A percentile compares a stretch with the other conserved stretches of the same genome.
Evolutionary conservation across 768 basidiomycete species (phyloP).

Genomic region (Galerina marginata): DNA sequence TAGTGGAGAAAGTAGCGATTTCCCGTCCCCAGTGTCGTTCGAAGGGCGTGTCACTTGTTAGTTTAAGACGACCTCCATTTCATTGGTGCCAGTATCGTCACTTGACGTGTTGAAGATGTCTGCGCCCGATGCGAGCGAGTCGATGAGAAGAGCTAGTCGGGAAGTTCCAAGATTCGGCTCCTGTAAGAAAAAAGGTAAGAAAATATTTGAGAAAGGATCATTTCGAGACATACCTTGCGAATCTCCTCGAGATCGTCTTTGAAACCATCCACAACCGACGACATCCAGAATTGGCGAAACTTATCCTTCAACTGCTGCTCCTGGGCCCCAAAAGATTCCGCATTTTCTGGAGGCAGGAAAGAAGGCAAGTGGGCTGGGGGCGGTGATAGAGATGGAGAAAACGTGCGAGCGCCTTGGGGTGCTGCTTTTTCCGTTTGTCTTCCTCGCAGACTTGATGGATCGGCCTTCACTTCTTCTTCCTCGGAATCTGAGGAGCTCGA

Average conservation of each 20-base stretch:
- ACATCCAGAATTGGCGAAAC: conserved; percentile 90
- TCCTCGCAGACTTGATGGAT: conserved; percentile 13
- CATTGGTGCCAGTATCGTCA: conserved; percentile 48
- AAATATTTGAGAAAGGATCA: background rate
- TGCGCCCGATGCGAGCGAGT: conserved; percentile 81
- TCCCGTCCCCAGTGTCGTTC: too few relatives aligned
- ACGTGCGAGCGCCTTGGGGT: conserved; percentile 22
- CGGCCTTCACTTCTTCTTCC: conserved; percentile 17
- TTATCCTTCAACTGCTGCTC: conserved; percentile 65
- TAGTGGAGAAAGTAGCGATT: too few relatives aligned
- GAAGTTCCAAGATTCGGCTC: conserved; percentile 73
- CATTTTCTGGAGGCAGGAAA: conserved; percentile 50
- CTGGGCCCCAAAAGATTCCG: conserved; percentile 38
- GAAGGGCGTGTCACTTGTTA: conserved; percentile 15
- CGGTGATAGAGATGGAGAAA: conserved; percentile 52
- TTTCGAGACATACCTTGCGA: conserved; percentile 60
- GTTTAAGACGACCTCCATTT: conserved; percentile 78
- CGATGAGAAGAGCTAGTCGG: conserved; percentile 75
- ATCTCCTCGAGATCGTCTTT: conserved; percentile 84
- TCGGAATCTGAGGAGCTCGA: conserved; percentile 28
- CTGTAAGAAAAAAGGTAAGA: conserved; percentile 24
- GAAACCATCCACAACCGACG: conserved; percentile 80
- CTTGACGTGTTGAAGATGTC: conserved; percentile 64
- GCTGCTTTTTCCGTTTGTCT: conserved; percentile 15
- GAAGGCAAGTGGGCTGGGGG: conserved; percentile 56